Conservation (phyloP, 1,284 basidiomycete genomes). For the Gymnopus androsaceus region DNA sequence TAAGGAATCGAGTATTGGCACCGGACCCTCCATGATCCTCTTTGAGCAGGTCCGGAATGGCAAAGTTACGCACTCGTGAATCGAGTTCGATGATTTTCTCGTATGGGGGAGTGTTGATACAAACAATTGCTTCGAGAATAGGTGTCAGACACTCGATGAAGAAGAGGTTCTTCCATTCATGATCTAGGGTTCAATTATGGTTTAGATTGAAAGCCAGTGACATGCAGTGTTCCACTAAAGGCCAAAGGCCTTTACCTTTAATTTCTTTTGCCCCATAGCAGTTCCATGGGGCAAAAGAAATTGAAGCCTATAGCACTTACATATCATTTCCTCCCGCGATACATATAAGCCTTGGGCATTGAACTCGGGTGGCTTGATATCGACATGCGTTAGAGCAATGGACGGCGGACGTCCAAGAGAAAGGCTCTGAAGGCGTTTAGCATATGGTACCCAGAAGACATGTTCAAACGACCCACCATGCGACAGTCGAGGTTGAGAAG, state of each 20-base stretch:
- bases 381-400: constrained; percentile 67
- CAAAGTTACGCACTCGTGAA: constrained; percentile 59
- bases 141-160: constrained; percentile 65
- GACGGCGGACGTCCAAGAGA: constrained; percentile 80
- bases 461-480: constrained; percentile 56
- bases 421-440: constrained; percentile 49
- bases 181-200: constrained; percentile 39
- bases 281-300: background rate
- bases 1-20: constrained; percentile 48
- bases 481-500: constrained; percentile 73
- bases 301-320: constrained; percentile 42
- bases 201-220: background rate
- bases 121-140: constrained; percentile 66
- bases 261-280: no score
- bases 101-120: constrained; percentile 60
- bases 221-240: no score
- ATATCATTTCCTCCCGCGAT: constrained; percentile 62
- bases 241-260: no score
- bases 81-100: constrained; percentile 59
- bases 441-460: no score
- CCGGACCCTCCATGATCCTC: constrained; percentile 40
- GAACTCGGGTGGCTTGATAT: constrained; percentile 64
- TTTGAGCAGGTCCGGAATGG: constrained; percentile 57
- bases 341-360: constrained; percentile 54
- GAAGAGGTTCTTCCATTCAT: constrained; percentile 75